These are phyloP conservation scores for Blastobotrys persicus DNA, from an alignment of 1,139 yeast species.

Conservation along the genomic window DNA sequence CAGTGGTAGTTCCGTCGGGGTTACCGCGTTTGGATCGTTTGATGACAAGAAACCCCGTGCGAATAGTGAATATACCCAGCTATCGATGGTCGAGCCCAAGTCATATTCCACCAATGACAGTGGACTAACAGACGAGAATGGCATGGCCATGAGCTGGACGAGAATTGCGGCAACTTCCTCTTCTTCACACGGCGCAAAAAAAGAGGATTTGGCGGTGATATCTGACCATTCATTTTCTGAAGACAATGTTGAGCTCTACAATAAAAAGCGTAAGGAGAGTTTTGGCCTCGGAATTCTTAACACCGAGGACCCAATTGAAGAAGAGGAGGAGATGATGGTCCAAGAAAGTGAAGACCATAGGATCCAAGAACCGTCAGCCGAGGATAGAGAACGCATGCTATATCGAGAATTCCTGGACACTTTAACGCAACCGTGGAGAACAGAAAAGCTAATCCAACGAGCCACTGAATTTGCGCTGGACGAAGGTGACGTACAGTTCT, in stretches of 20 bases:
- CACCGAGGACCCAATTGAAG: slow-evolving; percentile 16
- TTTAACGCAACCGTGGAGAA: slow-evolving; percentile 49
- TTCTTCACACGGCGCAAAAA: neutral
- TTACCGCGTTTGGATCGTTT: neutral
- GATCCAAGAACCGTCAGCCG: neutral
- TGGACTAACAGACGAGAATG: neutral
- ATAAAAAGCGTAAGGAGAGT: slow-evolving; percentile 2
- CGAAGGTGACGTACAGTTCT: slow-evolving; percentile 66
- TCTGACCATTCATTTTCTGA: neutral
- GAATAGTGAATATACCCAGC: neutral
- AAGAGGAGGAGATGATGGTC: slow-evolving; percentile 13
- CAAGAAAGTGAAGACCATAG: neutral
- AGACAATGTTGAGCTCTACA: neutral
- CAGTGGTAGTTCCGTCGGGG: slow-evolving; percentile 5
- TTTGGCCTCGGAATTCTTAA: slow-evolving; percentile 3
- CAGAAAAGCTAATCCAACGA: slow-evolving; percentile 43
- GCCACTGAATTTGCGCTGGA: slow-evolving; percentile 53
- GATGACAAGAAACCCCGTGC: slow-evolving; percentile 1
- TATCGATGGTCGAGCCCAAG: neutral
- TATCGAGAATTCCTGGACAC: slow-evolving; percentile 31
- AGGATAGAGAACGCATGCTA: slow-evolving; percentile 1
- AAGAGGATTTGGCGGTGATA: neutral
- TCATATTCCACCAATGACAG: neutral
- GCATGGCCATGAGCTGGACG: neutral
- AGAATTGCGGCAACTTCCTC: neutral